Percentiles rank a stretch among this genome's conserved stretches.
Conservation (phyloP, 768 basidiomycete species). For the Mycena metata region DNA sequence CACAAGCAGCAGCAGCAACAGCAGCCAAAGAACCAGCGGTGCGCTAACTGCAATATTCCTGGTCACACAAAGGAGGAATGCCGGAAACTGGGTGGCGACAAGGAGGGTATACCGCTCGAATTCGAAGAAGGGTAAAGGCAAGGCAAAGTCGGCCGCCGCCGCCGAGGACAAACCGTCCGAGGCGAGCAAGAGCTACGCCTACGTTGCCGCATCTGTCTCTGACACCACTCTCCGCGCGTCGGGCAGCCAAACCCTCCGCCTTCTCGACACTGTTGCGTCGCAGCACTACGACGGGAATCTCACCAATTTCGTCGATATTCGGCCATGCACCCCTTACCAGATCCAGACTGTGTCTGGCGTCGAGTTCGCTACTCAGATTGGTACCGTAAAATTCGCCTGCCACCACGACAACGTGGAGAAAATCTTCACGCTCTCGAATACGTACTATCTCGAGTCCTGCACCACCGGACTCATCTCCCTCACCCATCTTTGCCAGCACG, state of each 20-base stretch:
- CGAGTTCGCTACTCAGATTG: constrained; percentile 3
- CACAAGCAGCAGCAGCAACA: constrained; percentile 17
- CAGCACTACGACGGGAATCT: constrained; percentile 19
- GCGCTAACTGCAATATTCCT: constrained; percentile 11
- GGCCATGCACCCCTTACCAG: neutral
- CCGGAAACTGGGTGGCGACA: constrained; percentile 3
- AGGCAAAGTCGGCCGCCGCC: constrained; percentile 13
- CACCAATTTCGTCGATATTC: constrained; percentile 7
- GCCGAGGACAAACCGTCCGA: constrained; percentile 10
- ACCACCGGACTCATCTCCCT: constrained; percentile 9
- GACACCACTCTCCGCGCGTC: neutral
- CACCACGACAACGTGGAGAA: constrained; percentile 1
- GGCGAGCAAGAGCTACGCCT: neutral
- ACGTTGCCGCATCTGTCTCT: constrained; percentile 3
- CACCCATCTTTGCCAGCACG: neutral
- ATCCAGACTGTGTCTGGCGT: neutral
- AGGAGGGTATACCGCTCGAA: neutral
- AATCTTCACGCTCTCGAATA: constrained; percentile 12
- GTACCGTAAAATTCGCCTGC: constrained; percentile 3
- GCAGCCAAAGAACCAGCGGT: constrained; percentile 7
- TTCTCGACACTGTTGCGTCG: constrained; percentile 22
- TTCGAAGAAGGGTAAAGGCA: constrained; percentile 15
- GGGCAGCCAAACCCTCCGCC: neutral
- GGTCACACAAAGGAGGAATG: constrained; percentile 8
- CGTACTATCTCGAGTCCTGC: constrained; percentile 8